Base-by-base conservation (phyloP, 805 yeast genomes). In the Saccharomycopsis guyanensis region DNA sequence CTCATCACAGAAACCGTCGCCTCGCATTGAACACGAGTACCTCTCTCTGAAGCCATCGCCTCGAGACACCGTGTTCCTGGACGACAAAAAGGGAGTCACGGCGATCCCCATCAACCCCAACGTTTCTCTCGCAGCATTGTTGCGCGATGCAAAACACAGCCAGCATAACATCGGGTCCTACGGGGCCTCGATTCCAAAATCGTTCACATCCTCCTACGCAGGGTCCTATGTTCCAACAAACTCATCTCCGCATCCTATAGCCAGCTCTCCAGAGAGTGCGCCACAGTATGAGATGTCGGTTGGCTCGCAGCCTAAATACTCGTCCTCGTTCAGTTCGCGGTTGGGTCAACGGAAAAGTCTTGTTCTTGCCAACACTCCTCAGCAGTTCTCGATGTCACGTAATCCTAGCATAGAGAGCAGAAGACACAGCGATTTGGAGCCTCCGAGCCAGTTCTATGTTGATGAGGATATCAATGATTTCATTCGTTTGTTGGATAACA, bases 251-350 rank as follows among this genome's bases (percentile, higher is more conserved):
- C 36, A 31, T 29, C 23, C 49, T 15, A 20, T 48, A 6, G 12
- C 36, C 16, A 32, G 16, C 6, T 45, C 45, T 1, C 65, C 66
- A 5, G 63, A 63, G 0, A 69, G 70, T 0, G 32, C 32, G 8
- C n/a, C n/a, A n/a, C n/a, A n/a, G n/a, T n/a, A n/a, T n/a, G n/a
- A n/a, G n/a, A n/a, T n/a, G 10, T 64, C 66, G 1, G 61, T 63
- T 1, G 63, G 62, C 12, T 59, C 61, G 45, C 57, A 55, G 0
- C 82, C 85, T 15, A 25, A 25, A 10, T 82, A 80, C 53, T 74
- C 86, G 2, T 78, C 91, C 0, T 80, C 89, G 0, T 82, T 82
- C 60, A 85, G 86, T 0, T 78, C 80, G n/a, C 65, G 85, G 41
- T 32, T 35, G 6, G 31, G 41, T 4, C 46, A 46, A 15, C 19